Evolutionary conservation across 2,329 filamentous ascomycete genomes (phyloP).

Genomic region (Sclerotinia trifoliorum): DNA sequence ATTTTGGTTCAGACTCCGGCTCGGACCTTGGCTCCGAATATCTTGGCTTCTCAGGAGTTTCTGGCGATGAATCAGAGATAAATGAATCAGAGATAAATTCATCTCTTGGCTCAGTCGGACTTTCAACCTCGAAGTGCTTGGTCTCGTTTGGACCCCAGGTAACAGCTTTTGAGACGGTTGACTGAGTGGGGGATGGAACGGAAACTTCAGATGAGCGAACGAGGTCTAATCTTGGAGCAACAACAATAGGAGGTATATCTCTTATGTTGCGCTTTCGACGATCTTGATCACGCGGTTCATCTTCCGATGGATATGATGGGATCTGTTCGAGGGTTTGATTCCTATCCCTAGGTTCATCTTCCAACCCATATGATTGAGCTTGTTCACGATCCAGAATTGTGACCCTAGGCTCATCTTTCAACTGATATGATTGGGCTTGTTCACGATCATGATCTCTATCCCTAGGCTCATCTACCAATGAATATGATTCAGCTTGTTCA

Average conservation of each 20-base stretch:
- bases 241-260: slow-evolving; percentile 41
- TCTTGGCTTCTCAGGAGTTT: slow-evolving; percentile 41
- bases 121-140: slow-evolving; percentile 62
- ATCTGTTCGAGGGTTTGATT: not conserved
- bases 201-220: slow-evolving; percentile 29
- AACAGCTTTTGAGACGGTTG: slow-evolving; percentile 54
- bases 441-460: not conserved
- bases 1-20: not conserved
- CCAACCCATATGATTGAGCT: not conserved
- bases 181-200: slow-evolving; percentile 42
- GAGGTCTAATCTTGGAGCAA: slow-evolving; percentile 46
- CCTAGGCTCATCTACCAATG: not conserved
- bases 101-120: slow-evolving; percentile 47
- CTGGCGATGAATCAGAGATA: slow-evolving; percentile 30
- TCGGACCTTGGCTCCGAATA: slow-evolving; percentile 14
- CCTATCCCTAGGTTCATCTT: not conserved
- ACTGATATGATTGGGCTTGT: not conserved
- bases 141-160: slow-evolving; percentile 65
- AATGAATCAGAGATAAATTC: slow-evolving; percentile 38
- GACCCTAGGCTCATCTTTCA: not conserved
- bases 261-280: slow-evolving; percentile 30
- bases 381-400: not conserved
- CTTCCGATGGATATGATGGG: not conserved
- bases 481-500: not conserved
- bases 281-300: slow-evolving; percentile 4